phyloP scores from a whole-genome alignment of 495 filamentous ascomycete species.

The Aspergillus indologenus region DNA sequence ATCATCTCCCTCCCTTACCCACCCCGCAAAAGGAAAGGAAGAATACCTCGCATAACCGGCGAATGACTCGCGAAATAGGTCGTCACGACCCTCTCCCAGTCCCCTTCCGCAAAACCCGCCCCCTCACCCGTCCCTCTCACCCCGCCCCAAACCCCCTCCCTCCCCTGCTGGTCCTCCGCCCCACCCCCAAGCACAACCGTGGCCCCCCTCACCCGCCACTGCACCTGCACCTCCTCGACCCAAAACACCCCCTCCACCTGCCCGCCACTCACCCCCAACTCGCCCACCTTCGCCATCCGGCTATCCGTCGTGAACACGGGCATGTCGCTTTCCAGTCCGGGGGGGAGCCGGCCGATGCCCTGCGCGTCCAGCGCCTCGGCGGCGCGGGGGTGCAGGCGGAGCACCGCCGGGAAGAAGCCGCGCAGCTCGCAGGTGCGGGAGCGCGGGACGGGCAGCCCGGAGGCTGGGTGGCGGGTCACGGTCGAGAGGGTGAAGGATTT shows the following conservation, averaged over 20 bases:
- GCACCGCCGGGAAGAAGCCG: conserved; percentile 67
- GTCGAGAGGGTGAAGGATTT: conserved; percentile 76
- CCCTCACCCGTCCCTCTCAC: conserved; percentile 28
- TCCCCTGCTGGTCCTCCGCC: conserved; percentile 37
- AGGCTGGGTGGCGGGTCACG: conserved; percentile 44
- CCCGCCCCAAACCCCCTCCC: conserved; percentile 40
- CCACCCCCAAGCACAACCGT: conserved; percentile 73
- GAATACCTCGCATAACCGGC: conserved; percentile 65
- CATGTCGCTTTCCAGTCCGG: conserved; percentile 68
- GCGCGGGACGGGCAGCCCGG: conserved; percentile 49
- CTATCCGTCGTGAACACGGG: conserved; percentile 83
- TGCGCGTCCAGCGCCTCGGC: conserved; percentile 65
- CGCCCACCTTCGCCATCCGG: conserved; percentile 75
- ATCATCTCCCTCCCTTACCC: conserved; percentile 1
- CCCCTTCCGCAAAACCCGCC: conserved; percentile 17
- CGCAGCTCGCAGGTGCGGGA: conserved; percentile 70
- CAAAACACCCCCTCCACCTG: conserved; percentile 83
- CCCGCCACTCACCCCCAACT: conserved; percentile 57
- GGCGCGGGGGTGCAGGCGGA: conserved; percentile 46
- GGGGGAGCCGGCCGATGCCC: conserved; percentile 54
- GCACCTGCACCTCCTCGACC: conserved; percentile 63
- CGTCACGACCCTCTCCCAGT: conserved; percentile 70
- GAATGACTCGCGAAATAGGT: conserved; percentile 84
- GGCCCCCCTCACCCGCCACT: conserved; percentile 79
- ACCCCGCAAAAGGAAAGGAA: conserved; percentile 5